Evolutionary conservation across 768 basidiomycete species (phyloP).

Genomic region (Tricholoma matsutake): DNA sequence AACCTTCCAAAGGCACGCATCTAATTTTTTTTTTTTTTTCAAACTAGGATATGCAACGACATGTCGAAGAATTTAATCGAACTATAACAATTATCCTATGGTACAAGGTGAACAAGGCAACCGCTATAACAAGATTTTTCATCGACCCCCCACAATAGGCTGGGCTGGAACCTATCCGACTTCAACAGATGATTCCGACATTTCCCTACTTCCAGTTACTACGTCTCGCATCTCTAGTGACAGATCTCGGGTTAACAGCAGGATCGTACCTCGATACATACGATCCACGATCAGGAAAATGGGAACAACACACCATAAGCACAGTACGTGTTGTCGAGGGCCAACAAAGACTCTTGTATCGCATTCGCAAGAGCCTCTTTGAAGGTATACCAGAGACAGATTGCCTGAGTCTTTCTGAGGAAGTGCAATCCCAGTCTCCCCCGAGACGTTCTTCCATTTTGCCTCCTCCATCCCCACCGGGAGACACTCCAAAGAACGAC

Average conservation of each 20-base stretch:
- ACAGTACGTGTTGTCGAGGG: slow-evolving; percentile 57
- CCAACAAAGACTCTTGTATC: slow-evolving; percentile 63
- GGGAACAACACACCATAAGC: slow-evolving; percentile 65
- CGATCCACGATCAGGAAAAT: slow-evolving; percentile 49
- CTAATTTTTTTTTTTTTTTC: slow-evolving; percentile 1
- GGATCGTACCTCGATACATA: slow-evolving; percentile 61
- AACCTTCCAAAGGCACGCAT: background rate
- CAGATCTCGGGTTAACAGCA: slow-evolving; percentile 50
- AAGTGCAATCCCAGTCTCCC: slow-evolving; percentile 44
- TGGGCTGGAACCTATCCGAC: slow-evolving; percentile 51
- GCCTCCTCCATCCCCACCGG: background rate
- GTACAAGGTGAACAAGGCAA: slow-evolving; percentile 48
- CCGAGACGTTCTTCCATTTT: background rate
- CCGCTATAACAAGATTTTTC: slow-evolving; percentile 2
- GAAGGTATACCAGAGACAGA: slow-evolving; percentile 56
- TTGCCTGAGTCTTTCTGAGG: slow-evolving; percentile 53
- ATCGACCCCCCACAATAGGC: slow-evolving; percentile 30
- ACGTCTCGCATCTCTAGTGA: slow-evolving; percentile 46
- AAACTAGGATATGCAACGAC: slow-evolving; percentile 36
- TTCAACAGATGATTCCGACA: slow-evolving; percentile 54
- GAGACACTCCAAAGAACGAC: background rate
- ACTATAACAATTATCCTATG: slow-evolving; percentile 67
- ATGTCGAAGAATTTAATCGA: slow-evolving; percentile 44
- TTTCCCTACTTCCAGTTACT: slow-evolving; percentile 66
- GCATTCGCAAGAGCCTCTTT: slow-evolving; percentile 54